Evolutionary conservation across 768 basidiomycete species (phyloP), one percentile per base, ranked within the genome.

Genomic region (Boletales sp.): DNA sequence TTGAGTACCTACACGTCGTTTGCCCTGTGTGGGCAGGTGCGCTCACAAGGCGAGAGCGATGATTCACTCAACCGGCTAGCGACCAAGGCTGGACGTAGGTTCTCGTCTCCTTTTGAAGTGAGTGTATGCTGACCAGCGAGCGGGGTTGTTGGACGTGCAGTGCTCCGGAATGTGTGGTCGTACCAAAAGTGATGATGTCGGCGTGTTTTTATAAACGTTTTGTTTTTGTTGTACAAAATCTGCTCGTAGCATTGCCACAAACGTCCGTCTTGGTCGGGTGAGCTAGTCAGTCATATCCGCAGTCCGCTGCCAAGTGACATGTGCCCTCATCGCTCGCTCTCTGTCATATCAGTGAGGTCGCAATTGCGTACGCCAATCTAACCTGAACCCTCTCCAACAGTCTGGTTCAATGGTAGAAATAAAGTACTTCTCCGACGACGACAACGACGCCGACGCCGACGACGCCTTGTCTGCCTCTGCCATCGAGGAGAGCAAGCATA

Each of bases 31-130:
- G 97, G 97, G 43, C 84, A 86, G 65, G 92, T 99, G 61, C 82
- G 97, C 63, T 89, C 92, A 57, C 87, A 88, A 71, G 95, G 93
- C 63, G 95, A 99, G 82, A 81, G 89, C 56, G 97, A 99, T 64
- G 97, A 97, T 71, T 90, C 91, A 40, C 69, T 98, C 66, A 99
- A 99, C 84, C 82, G 94, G 68, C 77, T 98, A 70, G 94, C 94
- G 53, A 97, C 94, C 55, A 86, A 86, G 74, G 91, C 88, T 57
- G 97, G 97, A 57, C 73, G 97, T 99, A 72, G 80, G 97, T 51
- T 15, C 34, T 46, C 19, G 43, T 45, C 29, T 18, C 13, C 6
- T 7, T 27, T 27, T 27, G 24, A 27, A 27, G 24, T 6, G 24
- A 3, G 24, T 27, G 24, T 27, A 27, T 27, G 14, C 8, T 41